Base-by-base conservation (phyloP, 2,329 filamentous ascomycete genomes). In the Xylaria arbuscula region DNA sequence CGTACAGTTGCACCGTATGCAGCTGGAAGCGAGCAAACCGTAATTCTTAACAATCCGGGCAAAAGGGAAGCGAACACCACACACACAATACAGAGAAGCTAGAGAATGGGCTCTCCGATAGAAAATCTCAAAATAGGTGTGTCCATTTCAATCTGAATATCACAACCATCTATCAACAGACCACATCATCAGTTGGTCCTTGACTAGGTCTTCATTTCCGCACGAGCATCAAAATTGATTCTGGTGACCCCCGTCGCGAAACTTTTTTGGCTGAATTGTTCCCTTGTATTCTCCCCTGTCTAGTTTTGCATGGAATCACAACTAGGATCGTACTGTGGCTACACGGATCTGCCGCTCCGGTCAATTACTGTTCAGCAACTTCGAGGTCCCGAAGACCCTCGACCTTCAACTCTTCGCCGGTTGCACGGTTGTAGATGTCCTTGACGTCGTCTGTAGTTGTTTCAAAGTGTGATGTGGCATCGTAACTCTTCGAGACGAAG, bases 401-500 rank as follows among this genome's bases (percentile, higher is more conserved):
- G 62, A 98, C 93, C 78, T 93, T 91, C 74, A 98, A 85, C 80
- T 96, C 93, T 80, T 97, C 89, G 64, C 94, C 93, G 70, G 91
- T 89, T 74, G 91, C 92, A 76, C 96, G 90, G 75, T 84, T 87
- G 85, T 97, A 99, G 76, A 99, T 93, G 80, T 98, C 93, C 84
- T 91, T 92, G 78, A 99, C 94, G 81, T 99, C 95, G 80, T 98
- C 96, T 83, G 87, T 88, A 55, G 85, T 87, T 42, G 93, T 98
- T 88, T 99, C 96, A 78, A 99, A 99, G 86, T 99, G 96, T 81
- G 93, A 97, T 72, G 93, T 97, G 62, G 97, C 93, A 78, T 99
- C 97, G 83, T 99, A 99, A 85, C 93, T 97, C 90, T 97, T 98
- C 77, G 94, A 97, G 80, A 99, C 94, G 85, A 94, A 99, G 81